Percentiles rank a stretch among this genome's conserved stretches.
Evolutionary conservation across 805 yeast species (phyloP).

Genomic region (Sungouiozyma ichnusensis): DNA sequence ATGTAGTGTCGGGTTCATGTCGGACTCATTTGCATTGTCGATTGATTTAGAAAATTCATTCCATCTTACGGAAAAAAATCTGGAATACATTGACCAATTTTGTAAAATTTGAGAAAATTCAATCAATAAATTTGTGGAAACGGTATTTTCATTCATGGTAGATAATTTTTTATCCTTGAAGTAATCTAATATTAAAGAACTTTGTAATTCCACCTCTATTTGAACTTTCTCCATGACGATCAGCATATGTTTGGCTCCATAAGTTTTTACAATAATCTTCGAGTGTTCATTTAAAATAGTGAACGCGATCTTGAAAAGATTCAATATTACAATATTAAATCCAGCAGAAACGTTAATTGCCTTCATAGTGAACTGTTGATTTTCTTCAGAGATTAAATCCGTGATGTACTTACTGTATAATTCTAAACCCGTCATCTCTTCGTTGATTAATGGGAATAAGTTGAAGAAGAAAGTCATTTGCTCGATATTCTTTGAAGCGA

Average conservation of each 20-base stretch:
- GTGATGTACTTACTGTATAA: slow-evolving; percentile 83
- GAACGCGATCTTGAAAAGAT: slow-evolving; percentile 74
- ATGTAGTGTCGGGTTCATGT: slow-evolving; percentile 3
- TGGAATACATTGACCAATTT: slow-evolving; percentile 74
- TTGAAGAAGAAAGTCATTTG: slow-evolving; percentile 70
- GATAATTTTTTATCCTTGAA: slow-evolving; percentile 4
- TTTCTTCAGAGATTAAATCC: slow-evolving; percentile 69
- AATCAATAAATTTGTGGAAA: slow-evolving; percentile 49
- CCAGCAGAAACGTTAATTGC: slow-evolving; percentile 30
- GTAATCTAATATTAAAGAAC: slow-evolving; percentile 55
- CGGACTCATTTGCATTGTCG: neutral
- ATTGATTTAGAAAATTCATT: slow-evolving; percentile 29
- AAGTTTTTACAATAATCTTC: slow-evolving; percentile 60
- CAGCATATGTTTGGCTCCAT: slow-evolving; percentile 53
- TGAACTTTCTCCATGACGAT: slow-evolving; percentile 67
- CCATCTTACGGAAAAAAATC: slow-evolving; percentile 64
- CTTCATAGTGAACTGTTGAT: slow-evolving; percentile 52
- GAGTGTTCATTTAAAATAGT: slow-evolving; percentile 80
- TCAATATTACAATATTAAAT: slow-evolving; percentile 37
- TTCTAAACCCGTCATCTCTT: slow-evolving; percentile 58
- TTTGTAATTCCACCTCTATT: slow-evolving; percentile 84
- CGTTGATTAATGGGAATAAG: slow-evolving; percentile 76
- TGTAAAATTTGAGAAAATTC: slow-evolving; percentile 72
- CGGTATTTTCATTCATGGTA: slow-evolving; percentile 49
- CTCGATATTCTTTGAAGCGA: slow-evolving; percentile 52